Base-by-base conservation (phyloP, 2,329 filamentous ascomycete species). In the Huntiella moniliformis region DNA sequence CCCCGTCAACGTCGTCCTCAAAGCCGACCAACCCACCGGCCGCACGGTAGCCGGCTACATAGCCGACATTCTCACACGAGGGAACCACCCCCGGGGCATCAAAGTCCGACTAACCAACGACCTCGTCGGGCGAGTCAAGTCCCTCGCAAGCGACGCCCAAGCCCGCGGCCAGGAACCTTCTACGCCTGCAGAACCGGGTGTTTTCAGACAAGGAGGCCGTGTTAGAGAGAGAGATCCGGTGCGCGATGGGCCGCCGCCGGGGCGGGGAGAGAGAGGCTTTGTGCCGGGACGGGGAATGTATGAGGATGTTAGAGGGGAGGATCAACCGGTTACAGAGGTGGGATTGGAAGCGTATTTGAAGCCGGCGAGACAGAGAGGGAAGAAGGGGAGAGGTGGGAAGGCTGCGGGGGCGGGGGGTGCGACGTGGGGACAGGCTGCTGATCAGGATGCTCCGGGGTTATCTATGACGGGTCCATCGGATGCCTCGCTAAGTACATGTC, bases 21-120 rank as follows among this genome's bases (percentile, higher is more conserved):
- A 88, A 55, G 67, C 71, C 50, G 82, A 88, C 59, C 82, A 88
- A 57, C 72, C 71, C 1, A 85, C 80, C 0, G 82, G 82, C 5
- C 70, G 71, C 39, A 76, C 83, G 54, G 81, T 84, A 1, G 64
- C 67, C 38, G 82, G 82, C 17, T 60, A 67, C 4, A 74, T 88
- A 1, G 67, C 69, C 44, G 73, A 84, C 39, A 59, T 87, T 0
- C 65, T 88, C 41, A 87, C 82, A 2, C 66, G 72, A 1, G 79
- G 80, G 18, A 74, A 87, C 53, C 82, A 88, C 54, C 79, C 80
- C 2, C 70, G 79, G 7, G 82, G 82, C 33, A 82, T 87, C 63
- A 88, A 87, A 59, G 81, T 87, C 17, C 73, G 82, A 2, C 65
- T 88, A 4, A 62, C 64, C 1, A 79, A 82, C 57, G 82, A 82